Base-by-base conservation (phyloP, 2,329 filamentous ascomycete genomes). In the Balansia obtecta region DNA sequence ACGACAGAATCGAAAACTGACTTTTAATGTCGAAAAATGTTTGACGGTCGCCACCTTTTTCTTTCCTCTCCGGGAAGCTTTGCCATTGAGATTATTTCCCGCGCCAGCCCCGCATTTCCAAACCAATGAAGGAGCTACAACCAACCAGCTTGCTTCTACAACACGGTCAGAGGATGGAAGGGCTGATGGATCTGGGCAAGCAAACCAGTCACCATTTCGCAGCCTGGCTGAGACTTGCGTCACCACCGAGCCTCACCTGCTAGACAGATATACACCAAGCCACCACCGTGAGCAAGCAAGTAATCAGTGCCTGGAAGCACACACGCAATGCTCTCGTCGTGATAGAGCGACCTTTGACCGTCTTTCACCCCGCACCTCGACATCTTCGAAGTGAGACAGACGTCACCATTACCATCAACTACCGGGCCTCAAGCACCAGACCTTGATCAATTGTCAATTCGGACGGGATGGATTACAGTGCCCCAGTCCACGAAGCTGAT, bases 381-480 rank as follows among this genome's bases (percentile, higher is more conserved):
- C 34, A 16, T 37, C 27, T 27, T 13, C 22, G 37, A 18, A n/a
- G 39, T 34, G 46, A 32, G 42, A 47, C 51, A 27, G 30, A 32
- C 42, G 40, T 45, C 45, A 41, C 45, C 41, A 33, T 27, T 22
- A 34, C 46, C 9, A 42, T 38, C 16, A 34, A 16, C 39, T 15
- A 13, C 27, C 11, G 18, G 16, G 22, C 41, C 41, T 20, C 45
- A 15, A 39, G 22, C 45, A 32, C 39, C 40, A 44, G 32, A 7
- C 32, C 40, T 16, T 20, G 32, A 16, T 7, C 18, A 30, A 2
- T 7, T 11, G 18, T 13, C 18, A 3, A 4, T 2, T 33, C 33
- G 32, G 48, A n/a, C 18, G 60, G 61, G 56, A 81, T 81, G 77
- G 77, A 81, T 65, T 81, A 80, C 64, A 75, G 72, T 63, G 64